These are phyloP conservation scores for Debaryomycetaceae sp. DNA, from an alignment of 1,139 yeast genomes.

Conservation along the genomic window DNA sequence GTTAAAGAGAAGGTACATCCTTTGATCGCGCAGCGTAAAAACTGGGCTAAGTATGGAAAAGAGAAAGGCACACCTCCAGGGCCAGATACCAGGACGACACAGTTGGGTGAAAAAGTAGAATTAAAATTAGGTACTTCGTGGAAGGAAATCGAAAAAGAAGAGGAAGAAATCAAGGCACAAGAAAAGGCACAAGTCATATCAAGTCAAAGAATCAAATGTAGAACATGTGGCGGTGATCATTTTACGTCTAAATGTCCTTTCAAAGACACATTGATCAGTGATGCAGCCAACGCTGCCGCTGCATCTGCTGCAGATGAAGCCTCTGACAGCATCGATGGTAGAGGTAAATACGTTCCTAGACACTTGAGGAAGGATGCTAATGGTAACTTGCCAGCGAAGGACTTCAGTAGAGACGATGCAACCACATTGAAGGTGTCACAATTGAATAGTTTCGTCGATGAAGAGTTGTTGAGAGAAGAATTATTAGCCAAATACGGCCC, in stretches of 20 bases:
- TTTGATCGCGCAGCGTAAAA: conserved; percentile 66
- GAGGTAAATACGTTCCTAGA: conserved; percentile 71
- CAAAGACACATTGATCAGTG: conserved; percentile 79
- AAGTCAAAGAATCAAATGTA: conserved; percentile 62
- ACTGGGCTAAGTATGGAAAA: conserved; percentile 79
- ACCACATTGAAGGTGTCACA: conserved; percentile 90
- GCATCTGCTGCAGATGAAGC: conserved; percentile 32
- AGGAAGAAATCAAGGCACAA: conserved; percentile 58
- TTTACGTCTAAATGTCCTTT: conserved; percentile 95
- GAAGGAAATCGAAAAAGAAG: conserved; percentile 60
- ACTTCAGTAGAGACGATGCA: conserved; percentile 69
- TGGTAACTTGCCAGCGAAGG: conserved; percentile 53
- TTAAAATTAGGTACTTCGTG: conserved; percentile 68
- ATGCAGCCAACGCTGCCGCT: conserved; percentile 30
- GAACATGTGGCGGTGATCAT: conserved; percentile 93
- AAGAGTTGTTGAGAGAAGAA: conserved; percentile 72
- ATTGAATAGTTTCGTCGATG: conserved; percentile 82
- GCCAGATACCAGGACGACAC: conserved; percentile 86
- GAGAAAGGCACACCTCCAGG: conserved; percentile 78
- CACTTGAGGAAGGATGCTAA: conserved; percentile 62
- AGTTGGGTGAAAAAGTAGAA: conserved; percentile 78
- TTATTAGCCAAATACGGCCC: conserved; percentile 71
- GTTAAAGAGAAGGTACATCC: conserved; percentile 83
- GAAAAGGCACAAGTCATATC: conserved; percentile 47
- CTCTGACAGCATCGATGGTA: conserved; percentile 32